Evolutionary conservation across 208 protist species (phyloP), one percentile per base, ranked within the genome.

Genomic region (Hexamita inflata): DNA sequence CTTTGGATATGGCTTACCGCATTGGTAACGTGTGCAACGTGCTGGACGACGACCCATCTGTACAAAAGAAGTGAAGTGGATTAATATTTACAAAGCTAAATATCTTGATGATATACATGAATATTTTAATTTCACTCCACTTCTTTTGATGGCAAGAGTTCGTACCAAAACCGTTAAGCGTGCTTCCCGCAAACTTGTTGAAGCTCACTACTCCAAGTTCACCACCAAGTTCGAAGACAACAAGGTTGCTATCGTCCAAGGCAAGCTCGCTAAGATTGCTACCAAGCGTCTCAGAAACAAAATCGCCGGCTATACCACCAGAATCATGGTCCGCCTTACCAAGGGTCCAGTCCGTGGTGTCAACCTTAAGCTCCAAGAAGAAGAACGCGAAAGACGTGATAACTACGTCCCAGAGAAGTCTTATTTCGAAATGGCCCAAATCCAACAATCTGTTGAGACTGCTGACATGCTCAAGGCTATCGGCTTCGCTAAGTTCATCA

Each of bases 251-350:
- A 77, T 90, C 62, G 7, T 2, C 11, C 9, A 13, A 11, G 66
- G 73, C 4, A 82, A 98, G 79, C 91, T 99, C 42, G 96, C 94
- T 62, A 89, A 92, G 75, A 94, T 98, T 67, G 91, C 90, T 76
- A 95, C 94, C 73, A 99, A 99, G 90, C 89, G 95, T 79, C 88
- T 99, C 79, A 90, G 97, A 86, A 99, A 99, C 92, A 98, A 99
- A 67, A 73, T 83, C 34, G 75, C 78, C 58, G 75, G 77, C 57
- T 81, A 73, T 49, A 61, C 39, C 38, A 82, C 80, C 58, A 93
- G 96, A 86, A 89, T 98, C 80, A 97, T 98, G 94, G 93, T 92
- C 86, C 87, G 94, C 78, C 94, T 98, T 59, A 84, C 90, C 64
- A 77, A 79, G 26, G 83, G 92, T 73, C 95, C 94, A 68, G 96